Evolutionary conservation across 176 grass and related monocot species (phyloP), one percentile per base, ranked within the genome.

Genomic region (maize (Zea mays)): DNA sequence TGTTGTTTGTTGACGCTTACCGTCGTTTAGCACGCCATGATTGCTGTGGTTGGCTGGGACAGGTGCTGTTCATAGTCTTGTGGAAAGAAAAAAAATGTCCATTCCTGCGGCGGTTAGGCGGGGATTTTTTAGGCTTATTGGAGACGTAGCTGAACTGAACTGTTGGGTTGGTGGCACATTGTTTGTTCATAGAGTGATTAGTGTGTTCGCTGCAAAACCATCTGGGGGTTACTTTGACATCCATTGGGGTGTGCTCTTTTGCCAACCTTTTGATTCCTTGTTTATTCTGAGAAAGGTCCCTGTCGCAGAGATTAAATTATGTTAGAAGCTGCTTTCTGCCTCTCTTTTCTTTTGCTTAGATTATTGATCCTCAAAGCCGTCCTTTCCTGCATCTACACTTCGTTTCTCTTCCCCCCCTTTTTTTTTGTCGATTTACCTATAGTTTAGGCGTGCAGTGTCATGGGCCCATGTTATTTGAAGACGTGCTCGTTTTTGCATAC

Each of bases 11-110:
- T 52, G 62, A 86, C 82, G 61, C 79, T 62, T 75, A 42, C 79
- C 21, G 70, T 78, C 62, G 27, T 27, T 27, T 78, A 62, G 68
- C 58, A 48, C 4, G 15, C 3, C 76, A 88, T 85, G 75, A 86
- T 75, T 81, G 81, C 76, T 83, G 37, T 63, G 72, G 71, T 89
- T 67, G 73, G 78, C 41, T 79, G 76, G 37, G 48, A 79, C 33
- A 44, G 65, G 63, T 78, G 65, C 71, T 75, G 65, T 64, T 79
- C 71, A 79, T 86, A 78, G 82, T 74, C 73, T 79, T 74, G 37
- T 13, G 12, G 7, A 70, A 70, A 57, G 54, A 57, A 82, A 27
- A 27, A 27, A 85, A 74, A 65, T 42, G 73, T 46, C 48, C 27
- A 27, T 54, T 75, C 67, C 74, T 71, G 68, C 21, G 62, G 62